Conservation (phyloP, 768 basidiomycete genomes). For the Cystofilobasidium bisporidii region DNA sequence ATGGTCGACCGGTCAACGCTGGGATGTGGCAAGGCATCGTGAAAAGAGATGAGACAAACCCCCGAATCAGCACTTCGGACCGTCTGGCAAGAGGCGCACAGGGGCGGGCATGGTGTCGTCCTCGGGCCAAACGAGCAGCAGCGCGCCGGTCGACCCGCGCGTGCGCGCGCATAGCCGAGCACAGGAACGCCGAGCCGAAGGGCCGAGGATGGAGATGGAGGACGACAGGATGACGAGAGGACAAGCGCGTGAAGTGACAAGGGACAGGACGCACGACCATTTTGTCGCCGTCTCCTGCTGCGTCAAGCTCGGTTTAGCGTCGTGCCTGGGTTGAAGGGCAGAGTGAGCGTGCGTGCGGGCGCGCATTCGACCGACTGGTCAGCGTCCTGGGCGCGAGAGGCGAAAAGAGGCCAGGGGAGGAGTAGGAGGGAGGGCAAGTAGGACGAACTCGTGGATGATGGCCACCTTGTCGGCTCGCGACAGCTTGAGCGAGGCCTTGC, state of each 20-base stretch:
- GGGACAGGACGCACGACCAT: not conserved
- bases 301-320: not conserved
- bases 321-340: not conserved
- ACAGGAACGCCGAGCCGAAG: too few relatives aligned
- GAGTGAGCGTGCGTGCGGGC: not conserved
- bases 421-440: not conserved
- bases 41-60: not conserved
- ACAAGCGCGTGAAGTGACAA: not conserved
- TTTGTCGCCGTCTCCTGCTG: constrained; percentile 6
- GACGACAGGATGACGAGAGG: not conserved
- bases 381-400: not conserved
- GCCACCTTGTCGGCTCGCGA: not conserved
- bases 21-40: too few relatives aligned
- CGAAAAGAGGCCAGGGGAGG: not conserved
- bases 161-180: too few relatives aligned
- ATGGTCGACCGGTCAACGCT: constrained; percentile 7
- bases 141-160: too few relatives aligned
- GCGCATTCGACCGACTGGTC: not conserved
- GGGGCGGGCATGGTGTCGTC: too few relatives aligned
- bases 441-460: not conserved
- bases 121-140: too few relatives aligned
- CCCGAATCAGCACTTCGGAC: too few relatives aligned
- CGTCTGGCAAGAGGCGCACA: too few relatives aligned
- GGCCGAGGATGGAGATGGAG: too few relatives aligned
- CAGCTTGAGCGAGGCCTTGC: not conserved